Base-by-base conservation (phyloP, 1,284 basidiomycete species). In the Ceratobasidium sp. region DNA sequence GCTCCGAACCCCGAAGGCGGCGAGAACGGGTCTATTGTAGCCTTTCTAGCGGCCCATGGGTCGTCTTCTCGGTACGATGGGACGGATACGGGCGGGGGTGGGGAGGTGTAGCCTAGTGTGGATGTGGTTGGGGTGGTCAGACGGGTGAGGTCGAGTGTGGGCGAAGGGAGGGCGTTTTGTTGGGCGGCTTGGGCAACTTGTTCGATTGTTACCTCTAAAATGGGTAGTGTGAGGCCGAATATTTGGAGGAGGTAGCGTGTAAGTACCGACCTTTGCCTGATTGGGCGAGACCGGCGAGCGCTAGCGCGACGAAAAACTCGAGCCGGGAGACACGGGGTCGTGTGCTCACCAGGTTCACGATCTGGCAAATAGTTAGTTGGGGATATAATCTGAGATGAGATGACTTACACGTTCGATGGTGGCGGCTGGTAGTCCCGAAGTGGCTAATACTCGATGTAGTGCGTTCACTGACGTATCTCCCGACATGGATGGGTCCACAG, bases 301-400 rank as follows among this genome's bases (percentile, higher is more conserved):
- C 95, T 23, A 97, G 85, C 17, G 95, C 93, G 40, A 96, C 93
- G 83, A 94, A 96, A 86, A 96, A 96, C 82, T 97, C 95, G 77
- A 92, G 89, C 81, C 91, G 93, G 12, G 94, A 94, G 59, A 97
- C 92, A 52, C 93, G 88, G 40, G 93, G 88, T 78, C 90, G 88
- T 48, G 91, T 91, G 84, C 92, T 94, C 68, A 94, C 93, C 46
- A 95, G 87, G 83, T 92, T 94, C 71, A 96, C 91, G 80, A 96
- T 95, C 94, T 96, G 70, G 33, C 12, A 48, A n/a, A 76, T n/a
- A 46, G 61, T 52, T n/a, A 61, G 33, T 54, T 20, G 62, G 44
- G 50, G 40, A 26, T 40, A 64, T 26, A 23, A 67, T 26, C 28
- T 40, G 67, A 23, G 54, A 67, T 33, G n/a, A 77, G 48, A n/a